Conservation (phyloP, 306 rosid genomes). For the Fragaria iinumae region DNA sequence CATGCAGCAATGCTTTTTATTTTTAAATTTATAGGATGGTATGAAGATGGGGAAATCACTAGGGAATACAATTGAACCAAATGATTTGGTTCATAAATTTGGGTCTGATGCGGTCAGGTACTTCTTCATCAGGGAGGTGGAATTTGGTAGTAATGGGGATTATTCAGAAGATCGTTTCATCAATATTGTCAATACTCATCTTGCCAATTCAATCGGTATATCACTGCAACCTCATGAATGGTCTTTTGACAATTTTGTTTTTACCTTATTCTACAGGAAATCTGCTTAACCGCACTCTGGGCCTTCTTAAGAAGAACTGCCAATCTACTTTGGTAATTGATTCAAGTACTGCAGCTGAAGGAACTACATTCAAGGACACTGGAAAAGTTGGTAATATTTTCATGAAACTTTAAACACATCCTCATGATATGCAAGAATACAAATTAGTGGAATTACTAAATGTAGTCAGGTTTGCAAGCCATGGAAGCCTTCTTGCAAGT, state of each 20-base stretch:
- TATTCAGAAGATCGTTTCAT: conserved; percentile 93
- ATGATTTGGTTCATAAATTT: conserved; percentile 73
- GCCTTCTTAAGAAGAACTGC: conserved; percentile 86
- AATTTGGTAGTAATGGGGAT: conserved; percentile 92
- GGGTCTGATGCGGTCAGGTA: conserved; percentile 93
- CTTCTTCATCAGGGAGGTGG: conserved; percentile 94
- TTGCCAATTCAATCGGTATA: conserved; percentile 92
- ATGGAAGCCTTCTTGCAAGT: background rate
- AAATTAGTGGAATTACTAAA: background rate
- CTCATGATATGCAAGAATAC: conserved; percentile 1
- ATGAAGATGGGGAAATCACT: conserved; percentile 93
- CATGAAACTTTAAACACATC: background rate
- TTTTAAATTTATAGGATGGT: conserved; percentile 88
- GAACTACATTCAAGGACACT: conserved; percentile 59
- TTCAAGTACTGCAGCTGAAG: conserved; percentile 72
- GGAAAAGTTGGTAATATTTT: conserved; percentile 55
- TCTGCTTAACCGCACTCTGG: conserved; percentile 75
- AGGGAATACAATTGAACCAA: conserved; percentile 97
- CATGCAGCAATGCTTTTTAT: conserved; percentile 69
- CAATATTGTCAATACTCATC: conserved; percentile 89
- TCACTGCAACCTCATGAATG: conserved; percentile 13
- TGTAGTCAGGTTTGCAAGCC: conserved; percentile 10
- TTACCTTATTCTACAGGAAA: conserved; percentile 58
- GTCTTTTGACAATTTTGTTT: conserved; percentile 21
- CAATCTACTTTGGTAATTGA: conserved; percentile 75